Evolutionary conservation across 2,329 filamentous ascomycete genomes (phyloP).

Genomic region (Alternaria sp.): DNA sequence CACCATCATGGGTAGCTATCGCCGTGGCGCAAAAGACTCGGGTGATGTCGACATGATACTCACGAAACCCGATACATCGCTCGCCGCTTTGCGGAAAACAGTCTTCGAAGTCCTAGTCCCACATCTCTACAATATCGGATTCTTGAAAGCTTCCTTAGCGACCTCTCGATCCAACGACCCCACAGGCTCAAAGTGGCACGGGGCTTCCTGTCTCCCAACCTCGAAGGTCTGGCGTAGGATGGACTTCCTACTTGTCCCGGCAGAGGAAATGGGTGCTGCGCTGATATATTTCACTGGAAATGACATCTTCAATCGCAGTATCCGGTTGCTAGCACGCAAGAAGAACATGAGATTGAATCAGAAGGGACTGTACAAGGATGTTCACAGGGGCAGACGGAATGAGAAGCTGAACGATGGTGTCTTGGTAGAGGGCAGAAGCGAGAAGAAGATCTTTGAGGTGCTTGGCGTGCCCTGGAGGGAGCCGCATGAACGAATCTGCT

Average conservation of each 20-base stretch:
- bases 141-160: constrained; percentile 76
- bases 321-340: constrained; percentile 79
- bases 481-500: constrained; percentile 51
- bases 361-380: constrained; percentile 76
- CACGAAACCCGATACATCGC: constrained; percentile 68
- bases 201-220: constrained; percentile 75
- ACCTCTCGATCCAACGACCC: constrained; percentile 59
- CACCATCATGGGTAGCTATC: constrained; percentile 84
- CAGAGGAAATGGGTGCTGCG: constrained; percentile 80
- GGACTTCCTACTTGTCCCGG: constrained; percentile 84
- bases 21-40: constrained; percentile 76
- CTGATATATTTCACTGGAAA: constrained; percentile 96
- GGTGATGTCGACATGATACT: constrained; percentile 88
- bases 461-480: constrained; percentile 85
- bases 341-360: constrained; percentile 89
- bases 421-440: constrained; percentile 76
- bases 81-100: constrained; percentile 66
- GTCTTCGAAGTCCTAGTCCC: constrained; percentile 70
- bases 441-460: constrained; percentile 81
- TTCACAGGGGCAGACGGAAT: constrained; percentile 66
- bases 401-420: constrained; percentile 71
- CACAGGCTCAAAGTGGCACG: constrained; percentile 82
- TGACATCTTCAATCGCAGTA: constrained; percentile 90
- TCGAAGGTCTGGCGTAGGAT: constrained; percentile 75
- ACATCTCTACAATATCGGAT: constrained; percentile 66